Conservation (phyloP, 2,329 filamentous ascomycete species). For the Cladosporium sp. region DNA sequence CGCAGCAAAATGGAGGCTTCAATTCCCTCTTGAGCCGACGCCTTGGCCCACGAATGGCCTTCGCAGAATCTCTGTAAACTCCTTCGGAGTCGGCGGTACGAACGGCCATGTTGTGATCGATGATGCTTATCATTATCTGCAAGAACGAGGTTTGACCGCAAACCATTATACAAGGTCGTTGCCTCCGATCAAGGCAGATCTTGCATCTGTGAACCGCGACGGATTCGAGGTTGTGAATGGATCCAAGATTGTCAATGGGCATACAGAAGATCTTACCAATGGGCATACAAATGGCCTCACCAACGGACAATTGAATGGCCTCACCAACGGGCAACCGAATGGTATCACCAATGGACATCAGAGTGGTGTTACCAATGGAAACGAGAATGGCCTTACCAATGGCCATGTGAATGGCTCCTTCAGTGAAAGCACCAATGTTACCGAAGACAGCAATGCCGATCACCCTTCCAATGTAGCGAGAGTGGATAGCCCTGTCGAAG, state of each 20-base stretch:
- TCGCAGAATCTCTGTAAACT: slow-evolving; percentile 24
- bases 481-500: neutral
- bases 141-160: neutral
- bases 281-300: neutral
- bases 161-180: neutral
- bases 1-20: slow-evolving; percentile 24
- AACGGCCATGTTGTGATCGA: slow-evolving; percentile 34
- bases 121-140: slow-evolving; percentile 5
- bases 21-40: slow-evolving; percentile 23
- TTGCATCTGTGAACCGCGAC: neutral
- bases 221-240: no score
- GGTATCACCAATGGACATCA: neutral
- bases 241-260: neutral
- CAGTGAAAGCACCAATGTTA: neutral
- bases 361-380: neutral
- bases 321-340: neutral
- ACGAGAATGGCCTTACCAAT: neutral
- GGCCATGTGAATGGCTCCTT: neutral
- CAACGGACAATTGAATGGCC: no score
- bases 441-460: neutral
- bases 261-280: neutral
- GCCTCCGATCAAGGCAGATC: neutral
- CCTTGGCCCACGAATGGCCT: slow-evolving; percentile 34
- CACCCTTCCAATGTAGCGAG: neutral
- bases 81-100: slow-evolving; percentile 32